These are phyloP conservation scores for Stagonosporopsis vannaccii DNA, from an alignment of 2,329 filamentous ascomycete species.

Conservation along the genomic window DNA sequence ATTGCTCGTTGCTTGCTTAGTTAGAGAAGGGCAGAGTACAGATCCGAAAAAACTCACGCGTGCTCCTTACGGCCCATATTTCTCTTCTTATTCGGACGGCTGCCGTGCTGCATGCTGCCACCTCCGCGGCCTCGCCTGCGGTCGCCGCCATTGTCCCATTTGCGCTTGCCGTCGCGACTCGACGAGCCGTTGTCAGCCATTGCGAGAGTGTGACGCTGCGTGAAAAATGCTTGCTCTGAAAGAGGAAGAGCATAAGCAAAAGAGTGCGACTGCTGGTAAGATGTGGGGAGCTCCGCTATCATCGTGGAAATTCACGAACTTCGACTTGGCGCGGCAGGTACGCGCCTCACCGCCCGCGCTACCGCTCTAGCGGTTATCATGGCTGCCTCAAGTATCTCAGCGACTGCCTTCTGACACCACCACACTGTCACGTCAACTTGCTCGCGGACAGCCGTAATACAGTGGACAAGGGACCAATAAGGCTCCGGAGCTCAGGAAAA, in stretches of 20 bases:
- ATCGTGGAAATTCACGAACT: conserved; percentile 29
- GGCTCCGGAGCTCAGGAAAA: background rate
- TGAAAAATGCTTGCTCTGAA: conserved; percentile 30
- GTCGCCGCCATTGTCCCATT: conserved; percentile 35
- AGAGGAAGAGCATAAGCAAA: conserved; percentile 33
- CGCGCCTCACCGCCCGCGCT: conserved; percentile 30
- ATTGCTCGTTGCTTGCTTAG: conserved; percentile 54
- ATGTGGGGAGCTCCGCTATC: conserved; percentile 20
- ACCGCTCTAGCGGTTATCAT: conserved; percentile 21
- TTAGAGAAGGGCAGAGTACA: conserved; percentile 41
- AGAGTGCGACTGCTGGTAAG: conserved; percentile 8
- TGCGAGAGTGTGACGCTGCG: conserved; percentile 26
- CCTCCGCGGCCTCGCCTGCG: conserved; percentile 41
- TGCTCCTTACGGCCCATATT: conserved; percentile 73
- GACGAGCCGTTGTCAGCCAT: conserved; percentile 36
- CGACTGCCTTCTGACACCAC: conserved; percentile 15
- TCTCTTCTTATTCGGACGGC: conserved; percentile 64
- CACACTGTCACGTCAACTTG: conserved; percentile 23
- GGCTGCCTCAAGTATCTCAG: conserved; percentile 14
- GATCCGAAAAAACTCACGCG: conserved; percentile 55
- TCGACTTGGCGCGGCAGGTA: conserved; percentile 33
- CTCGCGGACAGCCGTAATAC: conserved; percentile 20
- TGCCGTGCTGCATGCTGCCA: conserved; percentile 48
- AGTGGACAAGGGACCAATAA: conserved; percentile 11
- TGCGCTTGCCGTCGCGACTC: conserved; percentile 43